These are phyloP conservation scores for Arctostaphylos glauca DNA, from an alignment of 148 eudicot genomes.

Conservation along the genomic window DNA sequence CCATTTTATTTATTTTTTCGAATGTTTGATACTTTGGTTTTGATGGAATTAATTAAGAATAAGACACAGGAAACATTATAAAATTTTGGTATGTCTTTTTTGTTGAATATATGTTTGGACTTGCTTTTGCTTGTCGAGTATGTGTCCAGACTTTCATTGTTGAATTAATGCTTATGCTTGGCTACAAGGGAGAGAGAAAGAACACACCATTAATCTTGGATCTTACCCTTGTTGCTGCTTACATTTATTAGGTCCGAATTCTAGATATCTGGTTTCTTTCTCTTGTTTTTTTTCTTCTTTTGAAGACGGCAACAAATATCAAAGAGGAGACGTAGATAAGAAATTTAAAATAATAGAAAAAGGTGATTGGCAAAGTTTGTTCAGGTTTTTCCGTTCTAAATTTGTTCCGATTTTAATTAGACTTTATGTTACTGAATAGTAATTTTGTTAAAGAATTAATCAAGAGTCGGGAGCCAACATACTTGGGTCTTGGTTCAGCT, in stretches of 20 bases:
- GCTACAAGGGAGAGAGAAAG: background rate
- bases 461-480: no score
- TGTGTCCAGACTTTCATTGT: background rate
- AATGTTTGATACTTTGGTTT: background rate
- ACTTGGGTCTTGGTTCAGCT: no score
- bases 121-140: constrained; percentile 4
- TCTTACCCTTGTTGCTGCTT: background rate
- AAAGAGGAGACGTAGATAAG: no score
- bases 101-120: constrained; percentile 7
- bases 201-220: background rate
- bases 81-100: background rate
- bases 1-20: background rate
- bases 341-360: no score
- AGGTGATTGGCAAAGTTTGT: no score
- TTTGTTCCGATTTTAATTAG: no score
- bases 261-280: background rate
- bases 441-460: no score
- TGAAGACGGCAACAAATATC: no score
- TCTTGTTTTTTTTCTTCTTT: background rate
- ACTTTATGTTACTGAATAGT: no score
- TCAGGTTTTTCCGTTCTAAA: no score
- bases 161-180: constrained; percentile 1
- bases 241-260: background rate
- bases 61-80: background rate
- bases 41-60: no score